Conservation (phyloP, 768 basidiomycete species). For the Rhodotorula diobovata region DNA sequence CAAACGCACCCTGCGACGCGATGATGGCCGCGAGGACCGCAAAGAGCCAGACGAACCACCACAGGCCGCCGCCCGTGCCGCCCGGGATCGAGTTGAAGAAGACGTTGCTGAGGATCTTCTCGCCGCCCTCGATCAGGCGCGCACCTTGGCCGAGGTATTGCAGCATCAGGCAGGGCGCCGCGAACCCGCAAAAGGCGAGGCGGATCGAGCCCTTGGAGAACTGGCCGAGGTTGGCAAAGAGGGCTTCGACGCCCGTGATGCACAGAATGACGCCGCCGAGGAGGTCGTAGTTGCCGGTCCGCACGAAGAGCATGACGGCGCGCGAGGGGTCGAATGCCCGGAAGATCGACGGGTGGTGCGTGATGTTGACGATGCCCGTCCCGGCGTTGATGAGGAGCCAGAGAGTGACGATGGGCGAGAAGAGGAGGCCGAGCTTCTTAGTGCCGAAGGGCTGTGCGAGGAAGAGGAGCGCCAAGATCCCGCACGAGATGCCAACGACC, state of each 20-base stretch:
- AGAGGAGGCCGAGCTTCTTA: conserved; percentile 53
- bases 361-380: conserved; percentile 29
- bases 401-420: conserved; percentile 59
- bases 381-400: conserved; percentile 55
- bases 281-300: conserved; percentile 60
- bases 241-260: conserved; percentile 65
- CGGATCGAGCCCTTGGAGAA: conserved; percentile 63
- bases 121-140: conserved; percentile 56
- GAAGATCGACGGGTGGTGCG: conserved; percentile 17
- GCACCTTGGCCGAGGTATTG: conserved; percentile 72
- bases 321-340: conserved; percentile 63
- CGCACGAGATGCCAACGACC: conserved; percentile 61
- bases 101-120: conserved; percentile 54
- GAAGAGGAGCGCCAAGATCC: conserved; percentile 59
- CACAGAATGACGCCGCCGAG: conserved; percentile 63
- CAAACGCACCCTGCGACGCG: conserved; percentile 40
- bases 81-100: conserved; percentile 68
- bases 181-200: conserved; percentile 52
- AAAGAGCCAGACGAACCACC: conserved; percentile 65
- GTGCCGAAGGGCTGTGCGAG: conserved; percentile 62
- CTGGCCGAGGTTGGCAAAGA: conserved; percentile 67
- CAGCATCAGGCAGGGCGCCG: conserved; percentile 60
- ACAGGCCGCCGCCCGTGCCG: conserved; percentile 54
- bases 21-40: conserved; percentile 62
- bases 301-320: conserved; percentile 62